phyloP scores from a whole-genome alignment of 805 yeast genomes.

The Wickerhamiella vanderwaltii region DNA sequence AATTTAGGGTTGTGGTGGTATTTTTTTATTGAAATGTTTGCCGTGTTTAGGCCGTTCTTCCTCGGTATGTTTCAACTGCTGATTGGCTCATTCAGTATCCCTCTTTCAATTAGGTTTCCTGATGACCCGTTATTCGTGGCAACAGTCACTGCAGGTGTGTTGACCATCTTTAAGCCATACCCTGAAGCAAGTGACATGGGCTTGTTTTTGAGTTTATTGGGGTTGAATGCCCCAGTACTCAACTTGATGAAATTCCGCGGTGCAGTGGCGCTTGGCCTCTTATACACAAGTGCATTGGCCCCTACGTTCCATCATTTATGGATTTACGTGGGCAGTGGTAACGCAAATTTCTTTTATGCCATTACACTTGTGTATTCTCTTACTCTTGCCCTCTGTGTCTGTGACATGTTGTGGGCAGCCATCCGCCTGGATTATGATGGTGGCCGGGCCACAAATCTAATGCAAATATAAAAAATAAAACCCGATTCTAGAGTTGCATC shows the following conservation, averaged over 20 bases:
- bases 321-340: constrained; percentile 90
- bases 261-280: constrained; percentile 40
- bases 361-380: constrained; percentile 70
- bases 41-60: constrained; percentile 73
- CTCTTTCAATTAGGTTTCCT: constrained; percentile 57
- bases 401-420: constrained; percentile 76
- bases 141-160: constrained; percentile 37
- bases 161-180: constrained; percentile 64
- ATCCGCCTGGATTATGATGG: constrained; percentile 54
- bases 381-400: constrained; percentile 52
- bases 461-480: constrained; percentile 14
- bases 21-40: constrained; percentile 90
- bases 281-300: constrained; percentile 47
- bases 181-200: constrained; percentile 76
- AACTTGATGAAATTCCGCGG: constrained; percentile 35
- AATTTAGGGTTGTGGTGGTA: constrained; percentile 99
- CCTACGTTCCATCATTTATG: constrained; percentile 90
- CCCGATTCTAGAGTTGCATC: too few species aligned
- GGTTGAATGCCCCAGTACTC: constrained; percentile 34
- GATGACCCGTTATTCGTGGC: constrained; percentile 48
- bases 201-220: constrained; percentile 37
- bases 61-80: constrained; percentile 72
- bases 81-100: constrained; percentile 51
- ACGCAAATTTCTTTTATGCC: constrained; percentile 92
- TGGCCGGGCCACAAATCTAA: constrained; percentile 19